Evolutionary conservation across 257 asterid species (phyloP).

Genomic region (Solanum bulbocastanum): DNA sequence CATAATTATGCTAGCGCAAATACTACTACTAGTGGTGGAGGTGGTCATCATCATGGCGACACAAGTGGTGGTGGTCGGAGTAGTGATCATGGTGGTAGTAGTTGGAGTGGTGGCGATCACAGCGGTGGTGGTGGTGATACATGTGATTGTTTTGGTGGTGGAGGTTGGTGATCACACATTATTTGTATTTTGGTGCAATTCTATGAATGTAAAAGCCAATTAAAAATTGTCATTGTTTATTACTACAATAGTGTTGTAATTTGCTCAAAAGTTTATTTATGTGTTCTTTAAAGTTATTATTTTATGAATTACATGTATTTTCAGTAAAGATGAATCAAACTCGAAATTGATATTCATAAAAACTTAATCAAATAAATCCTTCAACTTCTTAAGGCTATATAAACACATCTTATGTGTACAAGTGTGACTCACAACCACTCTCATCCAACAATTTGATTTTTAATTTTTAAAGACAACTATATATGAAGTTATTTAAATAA

Average conservation of each 20-base stretch:
- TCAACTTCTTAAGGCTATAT: neutral
- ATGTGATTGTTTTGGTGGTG: neutral
- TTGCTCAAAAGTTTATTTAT: neutral
- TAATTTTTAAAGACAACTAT: neutral
- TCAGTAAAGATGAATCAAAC: neutral
- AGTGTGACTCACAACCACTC: neutral
- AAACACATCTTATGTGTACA: neutral
- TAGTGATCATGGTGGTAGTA: no score
- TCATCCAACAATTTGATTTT: neutral
- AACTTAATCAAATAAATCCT: neutral
- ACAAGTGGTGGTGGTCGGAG: neutral
- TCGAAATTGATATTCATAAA: neutral
- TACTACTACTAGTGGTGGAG: neutral
- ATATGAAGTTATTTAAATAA: no score
- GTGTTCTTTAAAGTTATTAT: neutral
- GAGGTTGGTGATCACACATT: neutral
- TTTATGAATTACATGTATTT: neutral
- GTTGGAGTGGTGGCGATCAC: no score
- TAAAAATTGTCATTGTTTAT: neutral
- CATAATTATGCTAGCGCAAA: neutral
- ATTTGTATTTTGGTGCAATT: neutral
- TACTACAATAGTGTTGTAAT: neutral
- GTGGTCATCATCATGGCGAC: neutral
- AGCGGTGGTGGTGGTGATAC: neutral
- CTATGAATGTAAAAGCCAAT: neutral